phyloP scores from a whole-genome alignment of 257 asterid species.

The Fraxinus anomala region DNA sequence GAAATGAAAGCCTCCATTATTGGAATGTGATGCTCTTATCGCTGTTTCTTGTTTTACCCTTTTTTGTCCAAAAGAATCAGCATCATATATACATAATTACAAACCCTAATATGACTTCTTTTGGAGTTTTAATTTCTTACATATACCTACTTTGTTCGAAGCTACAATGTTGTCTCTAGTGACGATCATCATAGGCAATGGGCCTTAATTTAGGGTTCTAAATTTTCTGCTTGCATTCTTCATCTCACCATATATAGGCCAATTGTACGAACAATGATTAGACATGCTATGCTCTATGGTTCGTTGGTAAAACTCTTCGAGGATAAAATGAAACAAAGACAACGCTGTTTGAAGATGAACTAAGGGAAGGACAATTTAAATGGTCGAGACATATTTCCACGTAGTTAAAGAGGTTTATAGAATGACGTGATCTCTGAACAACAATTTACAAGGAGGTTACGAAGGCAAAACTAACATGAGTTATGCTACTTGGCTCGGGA shows the following conservation, averaged over 20 bases:
- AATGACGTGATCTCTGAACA: not conserved
- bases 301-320: no score
- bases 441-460: not conserved
- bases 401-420: not conserved
- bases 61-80: slow-evolving; percentile 10
- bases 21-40: slow-evolving; percentile 7
- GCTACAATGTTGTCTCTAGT: not conserved
- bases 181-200: not conserved
- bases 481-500: no score
- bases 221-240: not conserved
- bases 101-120: slow-evolving; percentile 34
- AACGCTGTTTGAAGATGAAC: not conserved
- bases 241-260: not conserved
- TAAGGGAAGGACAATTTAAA: not conserved
- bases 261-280: not conserved
- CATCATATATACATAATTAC: not conserved
- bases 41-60: not conserved
- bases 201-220: not conserved
- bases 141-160: not conserved
- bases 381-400: not conserved
- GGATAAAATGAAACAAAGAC: not conserved
- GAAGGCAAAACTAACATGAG: not conserved
- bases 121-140: not conserved
- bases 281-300: no score
- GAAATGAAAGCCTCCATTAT: slow-evolving; percentile 2